These are phyloP conservation scores for Dovyalis caffra DNA, from an alignment of 345 rosid genomes.

Conservation along the genomic window DNA sequence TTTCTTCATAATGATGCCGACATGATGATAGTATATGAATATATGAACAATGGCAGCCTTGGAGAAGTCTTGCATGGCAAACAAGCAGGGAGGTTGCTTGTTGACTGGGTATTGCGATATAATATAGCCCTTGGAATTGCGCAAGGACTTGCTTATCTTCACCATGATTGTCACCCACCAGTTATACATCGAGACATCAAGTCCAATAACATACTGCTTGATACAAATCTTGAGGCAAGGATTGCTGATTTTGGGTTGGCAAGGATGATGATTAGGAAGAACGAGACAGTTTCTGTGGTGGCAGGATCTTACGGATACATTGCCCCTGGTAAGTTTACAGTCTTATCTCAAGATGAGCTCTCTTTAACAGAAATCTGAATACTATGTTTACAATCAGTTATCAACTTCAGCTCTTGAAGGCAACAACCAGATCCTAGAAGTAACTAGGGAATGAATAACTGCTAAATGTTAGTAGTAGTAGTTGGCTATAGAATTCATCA, in stretches of 20 bases:
- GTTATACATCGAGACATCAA: slow-evolving; percentile 89
- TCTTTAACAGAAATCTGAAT: too few species aligned
- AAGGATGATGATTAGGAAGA: slow-evolving; percentile 77
- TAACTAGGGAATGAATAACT: too few species aligned
- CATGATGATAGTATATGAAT: slow-evolving; percentile 83
- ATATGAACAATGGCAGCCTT: slow-evolving; percentile 80
- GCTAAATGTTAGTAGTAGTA: too few species aligned
- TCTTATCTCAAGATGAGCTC: too few species aligned
- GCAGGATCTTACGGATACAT: slow-evolving; percentile 97
- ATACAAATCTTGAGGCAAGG: slow-evolving; percentile 79
- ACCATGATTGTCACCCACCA: slow-evolving; percentile 87
- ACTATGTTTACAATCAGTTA: too few species aligned
- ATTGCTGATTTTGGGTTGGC: slow-evolving; percentile 96
- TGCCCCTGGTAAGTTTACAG: slow-evolving; percentile 87
- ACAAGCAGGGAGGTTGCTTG: slow-evolving; percentile 60
- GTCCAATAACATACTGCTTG: slow-evolving; percentile 81
- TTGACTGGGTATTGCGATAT: slow-evolving; percentile 87
- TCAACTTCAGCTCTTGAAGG: too few species aligned
- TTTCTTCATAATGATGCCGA: slow-evolving; percentile 68
- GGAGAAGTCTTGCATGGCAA: slow-evolving; percentile 82
- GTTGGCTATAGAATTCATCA: too few species aligned
- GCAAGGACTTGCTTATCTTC: slow-evolving; percentile 90
- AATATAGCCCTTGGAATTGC: slow-evolving; percentile 85
- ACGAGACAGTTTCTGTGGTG: slow-evolving; percentile 89
- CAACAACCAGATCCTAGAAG: too few species aligned